phyloP scores from a whole-genome alignment of 768 basidiomycete genomes.

The Xanthoconium stramineum region DNA sequence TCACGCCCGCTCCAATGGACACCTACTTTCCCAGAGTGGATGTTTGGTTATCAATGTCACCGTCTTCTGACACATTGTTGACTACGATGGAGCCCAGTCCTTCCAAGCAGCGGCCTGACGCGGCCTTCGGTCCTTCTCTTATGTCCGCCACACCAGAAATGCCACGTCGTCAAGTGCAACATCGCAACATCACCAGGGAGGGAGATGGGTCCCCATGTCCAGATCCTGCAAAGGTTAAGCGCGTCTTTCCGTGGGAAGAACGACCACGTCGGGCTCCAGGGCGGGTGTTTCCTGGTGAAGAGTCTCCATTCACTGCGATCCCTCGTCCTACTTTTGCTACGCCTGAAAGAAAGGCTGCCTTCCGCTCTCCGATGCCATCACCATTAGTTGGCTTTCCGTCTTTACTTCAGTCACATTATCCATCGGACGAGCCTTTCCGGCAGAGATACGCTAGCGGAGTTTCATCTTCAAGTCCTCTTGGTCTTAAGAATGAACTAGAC shows the following conservation, averaged over 20 bases:
- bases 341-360: slow-evolving; percentile 18
- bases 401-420: slow-evolving; percentile 67
- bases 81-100: slow-evolving; percentile 21
- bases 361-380: slow-evolving; percentile 32
- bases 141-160: slow-evolving; percentile 62
- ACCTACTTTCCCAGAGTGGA: slow-evolving; percentile 63
- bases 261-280: slow-evolving; percentile 61
- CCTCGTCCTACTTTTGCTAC: slow-evolving; percentile 34
- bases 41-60: slow-evolving; percentile 36
- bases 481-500: slow-evolving; percentile 26
- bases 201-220: slow-evolving; percentile 51
- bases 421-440: slow-evolving; percentile 83
- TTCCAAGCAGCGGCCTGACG: slow-evolving; percentile 19
- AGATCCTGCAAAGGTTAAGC: slow-evolving; percentile 67
- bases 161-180: slow-evolving; percentile 69
- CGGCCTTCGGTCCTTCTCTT: slow-evolving; percentile 61
- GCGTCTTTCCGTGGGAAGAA: slow-evolving; percentile 95
- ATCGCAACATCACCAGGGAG: slow-evolving; percentile 56
- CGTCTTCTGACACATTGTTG: slow-evolving; percentile 23
- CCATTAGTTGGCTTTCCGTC: slow-evolving; percentile 47
- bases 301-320: slow-evolving; percentile 43
- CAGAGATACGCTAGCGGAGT: slow-evolving; percentile 67
- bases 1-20: slow-evolving; percentile 55
- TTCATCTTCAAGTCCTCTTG: slow-evolving; percentile 36
- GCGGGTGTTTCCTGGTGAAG: slow-evolving; percentile 70